Percentiles rank a stretch among this genome's conserved stretches.
Conservation (phyloP, 768 basidiomycete species). For the Rhodotorula kratochvilovae region DNA sequence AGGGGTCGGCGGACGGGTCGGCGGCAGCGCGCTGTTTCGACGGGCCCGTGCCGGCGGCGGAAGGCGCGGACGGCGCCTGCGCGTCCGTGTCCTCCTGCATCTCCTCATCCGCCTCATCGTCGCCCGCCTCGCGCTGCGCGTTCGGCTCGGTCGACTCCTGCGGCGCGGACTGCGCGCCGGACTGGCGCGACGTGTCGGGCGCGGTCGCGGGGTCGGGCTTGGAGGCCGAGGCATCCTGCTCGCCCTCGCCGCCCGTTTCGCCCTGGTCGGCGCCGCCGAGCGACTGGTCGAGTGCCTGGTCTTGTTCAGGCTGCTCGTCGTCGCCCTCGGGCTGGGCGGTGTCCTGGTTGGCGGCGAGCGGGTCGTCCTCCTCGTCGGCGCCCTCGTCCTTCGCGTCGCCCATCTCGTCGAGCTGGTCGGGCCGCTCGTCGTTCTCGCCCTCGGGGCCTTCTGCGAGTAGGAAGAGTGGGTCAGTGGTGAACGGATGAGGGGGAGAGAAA, state of each 20-base stretch:
- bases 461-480: not conserved
- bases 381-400: conserved; percentile 46
- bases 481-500: not conserved
- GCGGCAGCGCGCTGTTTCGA: conserved; percentile 32
- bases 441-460: conserved; percentile 37
- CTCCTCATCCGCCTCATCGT: conserved; percentile 1
- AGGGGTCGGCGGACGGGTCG: conserved; percentile 33
- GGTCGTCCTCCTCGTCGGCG: conserved; percentile 54
- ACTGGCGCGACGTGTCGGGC: conserved; percentile 17
- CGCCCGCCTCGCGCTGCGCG: conserved; percentile 11
- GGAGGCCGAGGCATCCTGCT: conserved; percentile 25
- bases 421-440: conserved; percentile 48
- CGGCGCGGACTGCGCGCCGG: conserved; percentile 11
- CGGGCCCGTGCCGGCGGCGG: conserved; percentile 22
- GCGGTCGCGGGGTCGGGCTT: conserved; percentile 19
- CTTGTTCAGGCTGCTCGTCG: conserved; percentile 47
- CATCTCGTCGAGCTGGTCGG: conserved; percentile 50
- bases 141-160: conserved; percentile 4
- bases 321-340: conserved; percentile 61
- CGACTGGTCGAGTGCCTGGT: conserved; percentile 36
- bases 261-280: conserved; percentile 34
- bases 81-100: conserved; percentile 20
- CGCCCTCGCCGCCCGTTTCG: conserved; percentile 37
- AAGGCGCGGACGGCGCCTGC: conserved; percentile 14
- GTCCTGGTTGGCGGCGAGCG: conserved; percentile 72